Evolutionary conservation across 1,284 basidiomycete species (phyloP).

Genomic region (Earliella scabrosa): DNA sequence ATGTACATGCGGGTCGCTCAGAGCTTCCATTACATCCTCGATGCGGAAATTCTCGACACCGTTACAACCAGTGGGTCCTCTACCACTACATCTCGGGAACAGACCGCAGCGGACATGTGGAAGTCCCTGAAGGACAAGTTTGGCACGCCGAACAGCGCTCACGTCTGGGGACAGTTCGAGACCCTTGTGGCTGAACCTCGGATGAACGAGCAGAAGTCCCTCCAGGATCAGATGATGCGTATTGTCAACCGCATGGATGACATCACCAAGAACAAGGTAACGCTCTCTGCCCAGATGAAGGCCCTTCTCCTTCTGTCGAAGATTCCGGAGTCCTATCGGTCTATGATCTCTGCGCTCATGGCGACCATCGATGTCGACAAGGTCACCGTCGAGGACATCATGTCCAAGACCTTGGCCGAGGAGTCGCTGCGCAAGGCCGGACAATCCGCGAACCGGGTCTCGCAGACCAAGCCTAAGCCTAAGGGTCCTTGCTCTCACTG

Average conservation of each 20-base stretch:
- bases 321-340: background rate
- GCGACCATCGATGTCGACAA: background rate
- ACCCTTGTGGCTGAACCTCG: background rate
- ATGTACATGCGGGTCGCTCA: background rate
- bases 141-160: background rate
- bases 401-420: background rate
- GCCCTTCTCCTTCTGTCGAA: background rate
- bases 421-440: background rate
- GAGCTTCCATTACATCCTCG: conserved; percentile 1
- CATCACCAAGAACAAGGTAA: background rate
- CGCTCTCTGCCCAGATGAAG: background rate
- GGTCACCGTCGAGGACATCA: background rate
- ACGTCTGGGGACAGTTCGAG: background rate
- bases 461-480: conserved; percentile 1
- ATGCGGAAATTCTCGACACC: background rate
- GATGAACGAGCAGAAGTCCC: background rate
- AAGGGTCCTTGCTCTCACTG: background rate
- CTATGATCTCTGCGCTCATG: conserved; percentile 5
- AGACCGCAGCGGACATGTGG: background rate
- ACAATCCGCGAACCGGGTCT: background rate
- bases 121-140: background rate
- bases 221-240: background rate
- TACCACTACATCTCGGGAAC: too few species aligned
- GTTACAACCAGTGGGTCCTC: too few species aligned
- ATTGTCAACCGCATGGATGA: background rate